These are phyloP conservation scores for Solanum appendiculatum DNA, from an alignment of 257 asterid species.

Conservation along the genomic window DNA sequence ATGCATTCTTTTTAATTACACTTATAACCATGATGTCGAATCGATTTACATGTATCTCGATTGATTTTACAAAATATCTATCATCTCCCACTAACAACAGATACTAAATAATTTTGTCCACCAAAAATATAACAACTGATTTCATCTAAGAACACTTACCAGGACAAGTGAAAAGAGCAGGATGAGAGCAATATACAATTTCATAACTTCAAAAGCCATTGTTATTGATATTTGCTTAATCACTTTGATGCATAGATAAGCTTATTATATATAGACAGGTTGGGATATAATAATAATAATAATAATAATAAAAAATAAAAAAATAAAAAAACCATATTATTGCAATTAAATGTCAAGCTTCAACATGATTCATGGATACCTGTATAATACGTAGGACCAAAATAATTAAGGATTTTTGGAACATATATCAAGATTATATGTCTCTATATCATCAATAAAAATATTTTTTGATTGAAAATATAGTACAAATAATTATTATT, in stretches of 20 bases:
- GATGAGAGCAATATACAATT: background rate
- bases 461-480: background rate
- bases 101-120: no score
- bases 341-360: background rate
- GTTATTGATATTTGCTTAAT: background rate
- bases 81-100: no score
- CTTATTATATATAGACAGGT: background rate
- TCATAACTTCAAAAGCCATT: background rate
- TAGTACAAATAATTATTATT: background rate
- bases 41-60: fast-evolving
- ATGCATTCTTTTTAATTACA: no score
- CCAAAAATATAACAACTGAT: no score
- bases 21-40: no score
- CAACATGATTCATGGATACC: background rate
- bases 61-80: no score
- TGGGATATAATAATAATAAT: background rate
- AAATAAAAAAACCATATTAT: background rate
- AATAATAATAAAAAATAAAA: no score
- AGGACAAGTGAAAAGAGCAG: background rate
- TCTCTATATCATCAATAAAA: background rate
- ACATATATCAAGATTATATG: background rate
- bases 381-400: background rate
- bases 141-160: background rate
- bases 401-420: background rate
- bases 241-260: background rate